phyloP scores from a whole-genome alignment of 2,329 filamentous ascomycete genomes.

The Fusarium pseudoanthophilum region DNA sequence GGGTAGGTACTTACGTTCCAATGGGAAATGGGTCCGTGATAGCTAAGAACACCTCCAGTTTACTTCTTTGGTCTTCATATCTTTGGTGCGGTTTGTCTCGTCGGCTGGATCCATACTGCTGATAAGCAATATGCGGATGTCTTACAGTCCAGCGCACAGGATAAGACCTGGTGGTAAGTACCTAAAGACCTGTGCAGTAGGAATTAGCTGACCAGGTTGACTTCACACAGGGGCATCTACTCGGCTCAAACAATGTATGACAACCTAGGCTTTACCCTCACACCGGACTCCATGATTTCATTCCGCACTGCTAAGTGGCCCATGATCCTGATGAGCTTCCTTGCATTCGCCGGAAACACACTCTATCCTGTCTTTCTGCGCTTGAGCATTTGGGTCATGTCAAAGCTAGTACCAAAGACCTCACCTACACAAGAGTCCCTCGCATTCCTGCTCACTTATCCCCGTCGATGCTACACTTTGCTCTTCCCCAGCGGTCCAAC shows the following conservation, averaged over 20 bases:
- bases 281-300: constrained; percentile 63
- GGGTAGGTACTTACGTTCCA: no score
- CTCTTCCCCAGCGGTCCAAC: constrained; percentile 70
- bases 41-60: constrained; percentile 30
- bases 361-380: constrained; percentile 68
- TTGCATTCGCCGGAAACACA: constrained; percentile 64
- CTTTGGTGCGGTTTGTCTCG: constrained; percentile 58
- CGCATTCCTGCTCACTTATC: constrained; percentile 69
- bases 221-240: constrained; percentile 55
- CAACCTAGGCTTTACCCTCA: constrained; percentile 62
- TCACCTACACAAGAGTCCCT: constrained; percentile 56
- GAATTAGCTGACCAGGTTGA: background rate
- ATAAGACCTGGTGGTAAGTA: constrained; percentile 60
- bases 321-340: constrained; percentile 58
- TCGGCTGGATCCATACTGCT: constrained; percentile 58
- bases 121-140: constrained; percentile 53
- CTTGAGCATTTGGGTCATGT: constrained; percentile 66
- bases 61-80: constrained; percentile 60
- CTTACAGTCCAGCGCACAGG: constrained; percentile 51
- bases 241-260: constrained; percentile 61
- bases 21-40: no score
- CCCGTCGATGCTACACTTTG: constrained; percentile 69
- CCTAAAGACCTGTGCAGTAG: fast-evolving
- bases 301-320: constrained; percentile 57
- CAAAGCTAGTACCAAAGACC: constrained; percentile 55